phyloP scores from a whole-genome alignment of 345 rosid species.

The Populus tremula region DNA sequence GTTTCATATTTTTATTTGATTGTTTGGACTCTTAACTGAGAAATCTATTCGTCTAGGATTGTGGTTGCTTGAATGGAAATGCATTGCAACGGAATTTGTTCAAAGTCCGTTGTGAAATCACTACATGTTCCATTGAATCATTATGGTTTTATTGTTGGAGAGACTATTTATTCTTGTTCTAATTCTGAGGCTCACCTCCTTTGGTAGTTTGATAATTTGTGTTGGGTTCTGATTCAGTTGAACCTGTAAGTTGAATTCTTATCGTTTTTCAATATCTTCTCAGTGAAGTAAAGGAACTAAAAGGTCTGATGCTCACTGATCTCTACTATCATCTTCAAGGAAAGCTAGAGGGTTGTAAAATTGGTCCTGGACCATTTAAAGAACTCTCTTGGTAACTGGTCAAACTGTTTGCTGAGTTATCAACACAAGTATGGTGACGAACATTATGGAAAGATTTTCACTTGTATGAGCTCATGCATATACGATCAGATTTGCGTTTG shows the following conservation, averaged over 20 bases:
- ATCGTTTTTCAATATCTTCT: constrained; percentile 23
- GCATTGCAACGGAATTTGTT: not conserved
- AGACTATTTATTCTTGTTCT: too few relatives aligned
- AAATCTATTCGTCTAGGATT: not conserved
- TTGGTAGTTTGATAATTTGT: not conserved
- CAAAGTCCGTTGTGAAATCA: not conserved
- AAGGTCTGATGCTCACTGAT: constrained; percentile 59
- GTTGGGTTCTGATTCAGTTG: not conserved
- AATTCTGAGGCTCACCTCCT: not conserved
- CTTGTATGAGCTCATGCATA: constrained; percentile 48
- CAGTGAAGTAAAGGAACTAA: constrained; percentile 70
- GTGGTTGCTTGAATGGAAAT: not conserved
- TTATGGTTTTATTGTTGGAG: too few relatives aligned
- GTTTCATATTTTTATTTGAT: constrained; percentile 1
- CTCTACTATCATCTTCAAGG: constrained; percentile 84
- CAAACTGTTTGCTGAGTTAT: constrained; percentile 52
- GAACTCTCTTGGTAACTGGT: constrained; percentile 72
- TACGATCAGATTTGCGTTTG: constrained; percentile 55
- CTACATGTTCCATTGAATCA: too few relatives aligned
- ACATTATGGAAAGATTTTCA: constrained; percentile 26
- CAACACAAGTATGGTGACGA: constrained; percentile 34
- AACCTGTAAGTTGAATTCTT: not conserved
- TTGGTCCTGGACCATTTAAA: constrained; percentile 77
- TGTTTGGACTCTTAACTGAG: not conserved
- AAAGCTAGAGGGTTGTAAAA: constrained; percentile 80